A percentile compares a stretch with the other conserved stretches of the same genome.
These are phyloP conservation scores for Rhizomucor miehei DNA, from an alignment of 371 early-diverging fungal species.

Conservation along the genomic window DNA sequence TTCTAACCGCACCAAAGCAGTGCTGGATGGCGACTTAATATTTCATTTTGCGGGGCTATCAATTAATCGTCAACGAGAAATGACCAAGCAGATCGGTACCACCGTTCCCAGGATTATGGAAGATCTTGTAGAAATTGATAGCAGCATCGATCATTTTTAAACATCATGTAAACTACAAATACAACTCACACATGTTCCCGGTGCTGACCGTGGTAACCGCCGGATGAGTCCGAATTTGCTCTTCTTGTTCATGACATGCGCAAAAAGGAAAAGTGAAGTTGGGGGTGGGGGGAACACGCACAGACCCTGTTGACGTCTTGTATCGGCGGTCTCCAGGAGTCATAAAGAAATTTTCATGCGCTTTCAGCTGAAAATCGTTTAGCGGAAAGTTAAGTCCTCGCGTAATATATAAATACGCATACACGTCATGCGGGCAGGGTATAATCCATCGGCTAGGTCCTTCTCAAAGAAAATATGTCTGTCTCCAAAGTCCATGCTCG, in stretches of 20 bases:
- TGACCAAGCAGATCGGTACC: conserved; percentile 88
- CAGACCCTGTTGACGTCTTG: too few relatives aligned
- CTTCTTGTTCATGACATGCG: too few relatives aligned
- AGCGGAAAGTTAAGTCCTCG: too few relatives aligned
- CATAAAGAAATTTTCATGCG: conserved; percentile 1
- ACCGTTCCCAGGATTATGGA: conserved; percentile 79
- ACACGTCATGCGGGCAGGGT: too few relatives aligned
- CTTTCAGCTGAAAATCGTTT: not conserved
- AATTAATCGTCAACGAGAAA: conserved; percentile 70
- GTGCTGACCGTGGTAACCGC: too few relatives aligned
- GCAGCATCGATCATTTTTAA: conserved; percentile 76
- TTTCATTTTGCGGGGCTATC: conserved; percentile 71
- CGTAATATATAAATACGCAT: not conserved
- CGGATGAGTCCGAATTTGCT: too few relatives aligned
- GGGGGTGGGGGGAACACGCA: too few relatives aligned
- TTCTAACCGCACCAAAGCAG: conserved; percentile 63
- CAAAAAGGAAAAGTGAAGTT: too few relatives aligned
- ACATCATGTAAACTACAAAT: too few relatives aligned
- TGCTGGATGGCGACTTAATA: conserved; percentile 87
- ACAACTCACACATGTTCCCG: too few relatives aligned
- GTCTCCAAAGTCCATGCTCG: conserved; percentile 90
- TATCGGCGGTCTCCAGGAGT: too few relatives aligned
- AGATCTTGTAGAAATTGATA: conserved; percentile 72
- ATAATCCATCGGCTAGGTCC: too few relatives aligned
- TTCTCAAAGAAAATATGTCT: conserved; percentile 23